Percentiles rank a stretch among this genome's conserved stretches.
Conservation (phyloP, 1,284 basidiomycete genomes). For the Trichosporon sp. region DNA sequence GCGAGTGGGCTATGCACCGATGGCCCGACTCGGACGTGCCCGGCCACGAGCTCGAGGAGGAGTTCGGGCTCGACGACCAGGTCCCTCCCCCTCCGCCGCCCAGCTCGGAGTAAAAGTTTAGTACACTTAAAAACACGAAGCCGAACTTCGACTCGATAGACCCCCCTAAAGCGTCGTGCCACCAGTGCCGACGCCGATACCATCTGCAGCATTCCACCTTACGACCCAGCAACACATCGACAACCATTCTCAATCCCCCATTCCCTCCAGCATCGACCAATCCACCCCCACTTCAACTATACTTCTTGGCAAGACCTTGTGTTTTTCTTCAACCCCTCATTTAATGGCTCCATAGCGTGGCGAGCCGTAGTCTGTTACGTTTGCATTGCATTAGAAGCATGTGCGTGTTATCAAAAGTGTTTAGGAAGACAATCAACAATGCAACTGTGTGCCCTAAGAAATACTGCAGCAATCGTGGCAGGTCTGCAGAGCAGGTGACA, state of each 20-base stretch:
- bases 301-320: constrained; percentile 17
- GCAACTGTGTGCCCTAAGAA: constrained; percentile 14
- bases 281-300: background rate
- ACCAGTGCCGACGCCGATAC: constrained; percentile 4
- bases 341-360: constrained; percentile 10
- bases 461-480: no score
- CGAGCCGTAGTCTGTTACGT: constrained; percentile 18
- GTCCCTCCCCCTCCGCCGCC: constrained; percentile 24
- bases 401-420: constrained; percentile 17
- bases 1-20: constrained; percentile 57
- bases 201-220: constrained; percentile 8
- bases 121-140: background rate
- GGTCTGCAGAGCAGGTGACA: background rate
- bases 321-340: background rate
- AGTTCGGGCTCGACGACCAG: constrained; percentile 25
- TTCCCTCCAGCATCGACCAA: background rate
- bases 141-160: constrained; percentile 1
- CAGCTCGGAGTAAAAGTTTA: background rate
- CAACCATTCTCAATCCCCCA: background rate
- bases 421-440: constrained; percentile 14
- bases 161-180: background rate
- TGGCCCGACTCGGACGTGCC: constrained; percentile 42
- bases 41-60: constrained; percentile 37
- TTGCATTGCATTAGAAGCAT: constrained; percentile 16
- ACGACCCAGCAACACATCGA: background rate